Conservation (phyloP, 306 rosid genomes). For the Medicago ruthenica region DNA sequence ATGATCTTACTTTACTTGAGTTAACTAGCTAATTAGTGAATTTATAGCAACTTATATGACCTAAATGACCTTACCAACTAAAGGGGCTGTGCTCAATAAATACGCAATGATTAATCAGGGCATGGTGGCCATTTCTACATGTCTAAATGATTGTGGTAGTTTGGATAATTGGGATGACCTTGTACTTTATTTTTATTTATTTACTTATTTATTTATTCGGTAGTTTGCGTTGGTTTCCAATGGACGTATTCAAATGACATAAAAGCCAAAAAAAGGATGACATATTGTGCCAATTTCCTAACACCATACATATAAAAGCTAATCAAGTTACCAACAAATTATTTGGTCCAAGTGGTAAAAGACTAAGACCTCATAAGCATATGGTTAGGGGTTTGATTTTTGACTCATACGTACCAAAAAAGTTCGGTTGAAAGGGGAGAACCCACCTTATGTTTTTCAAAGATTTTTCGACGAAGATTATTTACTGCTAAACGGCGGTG, state of each 20-base stretch:
- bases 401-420: too few relatives aligned
- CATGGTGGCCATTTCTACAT: constrained; percentile 43
- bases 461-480: too few relatives aligned
- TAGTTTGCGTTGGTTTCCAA: constrained; percentile 72
- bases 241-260: constrained; percentile 56
- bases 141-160: constrained; percentile 53
- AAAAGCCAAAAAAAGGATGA: constrained; percentile 51
- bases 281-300: constrained; percentile 35
- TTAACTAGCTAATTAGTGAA: constrained; percentile 48
- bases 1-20: constrained; percentile 46
- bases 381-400: too few relatives aligned
- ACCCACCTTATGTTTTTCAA: too few relatives aligned
- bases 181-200: constrained; percentile 48
- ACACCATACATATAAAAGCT: background rate
- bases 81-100: background rate
- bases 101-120: constrained; percentile 53
- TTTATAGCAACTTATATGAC: constrained; percentile 24
- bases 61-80: constrained; percentile 51
- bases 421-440: too few relatives aligned
- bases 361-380: too few relatives aligned
- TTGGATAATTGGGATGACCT: constrained; percentile 78
- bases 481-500: too few relatives aligned
- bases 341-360: too few relatives aligned
- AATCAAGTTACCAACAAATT: background rate
- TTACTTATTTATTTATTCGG: constrained; percentile 54